These are phyloP conservation scores for Paraglomus occultum DNA, from an alignment of 192 early-diverging fungal species.

Conservation along the genomic window DNA sequence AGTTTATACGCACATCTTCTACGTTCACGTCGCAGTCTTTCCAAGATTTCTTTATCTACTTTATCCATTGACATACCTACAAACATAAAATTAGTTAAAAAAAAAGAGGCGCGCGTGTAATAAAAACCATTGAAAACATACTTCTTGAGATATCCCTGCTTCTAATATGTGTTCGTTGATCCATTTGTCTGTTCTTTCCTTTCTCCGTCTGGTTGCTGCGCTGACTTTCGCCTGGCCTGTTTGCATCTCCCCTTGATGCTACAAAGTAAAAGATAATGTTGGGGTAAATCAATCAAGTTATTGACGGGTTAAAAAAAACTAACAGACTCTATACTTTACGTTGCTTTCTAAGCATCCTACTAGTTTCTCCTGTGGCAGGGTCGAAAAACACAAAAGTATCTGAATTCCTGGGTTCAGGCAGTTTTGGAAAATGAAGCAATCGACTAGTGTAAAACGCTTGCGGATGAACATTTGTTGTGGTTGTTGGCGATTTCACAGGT, in stretches of 20 bases:
- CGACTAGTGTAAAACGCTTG: conserved; percentile 26
- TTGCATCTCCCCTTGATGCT: not conserved
- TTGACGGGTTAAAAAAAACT: not conserved
- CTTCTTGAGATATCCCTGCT: not conserved
- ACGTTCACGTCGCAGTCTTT: not conserved
- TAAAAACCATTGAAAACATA: not conserved
- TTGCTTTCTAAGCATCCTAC: conserved; percentile 13
- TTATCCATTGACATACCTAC: not conserved
- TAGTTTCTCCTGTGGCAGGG: conserved; percentile 13
- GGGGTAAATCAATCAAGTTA: not conserved
- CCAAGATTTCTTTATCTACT: not conserved
- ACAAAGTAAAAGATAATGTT: not conserved
- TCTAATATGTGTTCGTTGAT: not conserved
- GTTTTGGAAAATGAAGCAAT: conserved; percentile 21
- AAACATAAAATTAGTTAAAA: not conserved
- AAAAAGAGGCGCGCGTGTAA: not conserved
- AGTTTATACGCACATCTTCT: not conserved
- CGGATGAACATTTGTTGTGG: conserved; percentile 6
- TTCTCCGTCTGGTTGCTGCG: not conserved
- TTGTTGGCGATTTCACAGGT: not conserved
- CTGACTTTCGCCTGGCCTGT: not conserved
- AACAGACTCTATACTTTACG: not conserved
- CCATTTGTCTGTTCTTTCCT: conserved; percentile 9
- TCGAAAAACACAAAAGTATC: conserved; percentile 20
- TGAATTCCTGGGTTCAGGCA: conserved; percentile 21